phyloP scores from a whole-genome alignment of 2,329 filamentous ascomycete genomes.

The Ascochyta clinopodiicola region DNA sequence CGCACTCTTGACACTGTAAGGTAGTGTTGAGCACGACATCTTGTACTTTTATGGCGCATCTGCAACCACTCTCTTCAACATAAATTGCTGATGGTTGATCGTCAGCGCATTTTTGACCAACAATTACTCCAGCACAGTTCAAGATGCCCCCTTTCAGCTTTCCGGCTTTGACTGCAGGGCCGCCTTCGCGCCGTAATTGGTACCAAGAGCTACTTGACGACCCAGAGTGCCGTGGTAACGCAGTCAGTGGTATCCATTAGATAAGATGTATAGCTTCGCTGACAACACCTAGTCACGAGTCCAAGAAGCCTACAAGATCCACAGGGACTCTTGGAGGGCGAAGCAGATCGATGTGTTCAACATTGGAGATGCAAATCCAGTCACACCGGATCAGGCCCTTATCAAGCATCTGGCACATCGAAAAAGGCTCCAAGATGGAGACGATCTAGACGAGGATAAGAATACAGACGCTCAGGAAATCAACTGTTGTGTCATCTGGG shows the following conservation, averaged over 20 bases:
- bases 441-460: not conserved
- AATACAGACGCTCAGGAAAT: slow-evolving; percentile 12
- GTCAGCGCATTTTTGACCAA: no score
- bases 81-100: no score
- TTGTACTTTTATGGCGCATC: no score
- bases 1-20: no score
- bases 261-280: not conserved
- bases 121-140: no score
- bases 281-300: not conserved
- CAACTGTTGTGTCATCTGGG: slow-evolving; percentile 19
- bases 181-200: slow-evolving; percentile 21
- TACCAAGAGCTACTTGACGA: slow-evolving; percentile 21
- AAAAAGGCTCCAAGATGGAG: not conserved
- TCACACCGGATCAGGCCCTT: slow-evolving; percentile 17
- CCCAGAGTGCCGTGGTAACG: slow-evolving; percentile 8
- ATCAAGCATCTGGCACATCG: slow-evolving; percentile 16
- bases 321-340: slow-evolving; percentile 5
- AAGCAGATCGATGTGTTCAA: slow-evolving; percentile 13
- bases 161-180: slow-evolving; percentile 11
- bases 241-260: slow-evolving; percentile 1
- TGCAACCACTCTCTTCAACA: no score
- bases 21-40: no score
- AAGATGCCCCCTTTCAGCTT: slow-evolving; percentile 15
- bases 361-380: not conserved
- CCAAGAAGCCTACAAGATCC: slow-evolving; percentile 14